Percentiles rank a stretch among this genome's conserved stretches.
Evolutionary conservation across 2,329 filamentous ascomycete genomes (phyloP).

Genomic region (Fusarium abutilonis): DNA sequence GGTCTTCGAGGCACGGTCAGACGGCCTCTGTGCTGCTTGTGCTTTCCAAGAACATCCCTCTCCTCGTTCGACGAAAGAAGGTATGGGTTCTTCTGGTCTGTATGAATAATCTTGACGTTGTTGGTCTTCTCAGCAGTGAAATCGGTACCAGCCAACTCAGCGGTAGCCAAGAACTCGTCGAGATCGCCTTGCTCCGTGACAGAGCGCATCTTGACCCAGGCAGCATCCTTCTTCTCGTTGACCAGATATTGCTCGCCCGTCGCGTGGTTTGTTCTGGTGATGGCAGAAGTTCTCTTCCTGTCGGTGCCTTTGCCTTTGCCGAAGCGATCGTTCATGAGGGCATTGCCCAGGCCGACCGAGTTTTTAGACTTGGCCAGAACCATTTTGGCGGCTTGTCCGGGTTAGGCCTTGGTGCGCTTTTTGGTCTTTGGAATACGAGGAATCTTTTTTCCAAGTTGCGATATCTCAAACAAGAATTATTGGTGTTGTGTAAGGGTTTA

Average conservation of each 20-base stretch:
- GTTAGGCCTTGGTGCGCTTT: conserved; percentile 3
- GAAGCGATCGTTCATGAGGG: conserved; percentile 98
- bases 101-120: conserved; percentile 98
- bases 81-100: conserved; percentile 95
- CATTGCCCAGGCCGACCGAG: conserved; percentile 92
- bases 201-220: conserved; percentile 99
- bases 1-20: conserved; percentile 92
- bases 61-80: conserved; percentile 88
- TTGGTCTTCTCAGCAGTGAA: conserved; percentile 99
- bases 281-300: conserved; percentile 73
- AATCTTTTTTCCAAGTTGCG: conserved; percentile 26
- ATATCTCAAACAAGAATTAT: conserved; percentile 18
- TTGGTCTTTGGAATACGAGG: conserved; percentile 17
- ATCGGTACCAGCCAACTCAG: conserved; percentile 96
- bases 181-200: conserved; percentile 96
- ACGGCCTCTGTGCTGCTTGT: conserved; percentile 79
- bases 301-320: conserved; percentile 89
- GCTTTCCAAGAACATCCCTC: conserved; percentile 78
- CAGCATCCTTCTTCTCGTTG: conserved; percentile 87
- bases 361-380: conserved; percentile 89
- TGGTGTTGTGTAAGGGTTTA: conserved; percentile 32
- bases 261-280: conserved; percentile 76
- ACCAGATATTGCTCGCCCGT: conserved; percentile 93
- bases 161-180: conserved; percentile 95
- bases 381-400: conserved; percentile 55